Conservation (phyloP, 345 rosid genomes). For the Raphanus sativus region DNA sequence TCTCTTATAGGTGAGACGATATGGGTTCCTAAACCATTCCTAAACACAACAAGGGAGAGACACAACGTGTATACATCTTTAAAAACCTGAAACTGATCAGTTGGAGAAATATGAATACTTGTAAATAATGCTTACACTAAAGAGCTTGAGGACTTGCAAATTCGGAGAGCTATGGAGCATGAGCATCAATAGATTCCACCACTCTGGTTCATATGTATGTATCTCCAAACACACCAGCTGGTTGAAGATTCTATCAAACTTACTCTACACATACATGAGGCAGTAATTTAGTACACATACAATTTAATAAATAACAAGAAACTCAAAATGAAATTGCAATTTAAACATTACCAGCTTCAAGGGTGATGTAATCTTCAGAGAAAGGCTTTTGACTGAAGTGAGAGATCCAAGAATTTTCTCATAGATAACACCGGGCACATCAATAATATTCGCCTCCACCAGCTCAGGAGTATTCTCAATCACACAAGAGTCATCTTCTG, state of each 20-base stretch:
- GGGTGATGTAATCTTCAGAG: neutral
- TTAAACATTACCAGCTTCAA: neutral
- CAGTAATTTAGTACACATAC: neutral
- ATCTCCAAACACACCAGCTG: neutral
- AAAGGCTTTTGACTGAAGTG: neutral
- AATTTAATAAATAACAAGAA: neutral
- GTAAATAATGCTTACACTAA: neutral
- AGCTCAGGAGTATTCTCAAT: neutral
- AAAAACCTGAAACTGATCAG: neutral
- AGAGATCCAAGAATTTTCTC: neutral
- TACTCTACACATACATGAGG: neutral
- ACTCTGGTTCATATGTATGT: neutral
- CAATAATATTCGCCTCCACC: neutral
- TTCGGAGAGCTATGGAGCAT: neutral
- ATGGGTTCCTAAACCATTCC: neutral
- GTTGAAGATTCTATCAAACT: neutral
- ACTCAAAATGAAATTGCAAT: neutral
- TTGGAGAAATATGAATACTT: neutral
- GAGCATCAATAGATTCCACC: neutral
- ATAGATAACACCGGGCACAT: neutral
- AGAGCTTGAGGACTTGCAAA: neutral
- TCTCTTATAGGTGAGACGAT: neutral
- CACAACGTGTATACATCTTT: neutral
- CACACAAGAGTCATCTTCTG: neutral
- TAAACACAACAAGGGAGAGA: neutral